Base-by-base conservation (phyloP, 2,329 filamentous ascomycete species). In the Elsinoe necatrix region DNA sequence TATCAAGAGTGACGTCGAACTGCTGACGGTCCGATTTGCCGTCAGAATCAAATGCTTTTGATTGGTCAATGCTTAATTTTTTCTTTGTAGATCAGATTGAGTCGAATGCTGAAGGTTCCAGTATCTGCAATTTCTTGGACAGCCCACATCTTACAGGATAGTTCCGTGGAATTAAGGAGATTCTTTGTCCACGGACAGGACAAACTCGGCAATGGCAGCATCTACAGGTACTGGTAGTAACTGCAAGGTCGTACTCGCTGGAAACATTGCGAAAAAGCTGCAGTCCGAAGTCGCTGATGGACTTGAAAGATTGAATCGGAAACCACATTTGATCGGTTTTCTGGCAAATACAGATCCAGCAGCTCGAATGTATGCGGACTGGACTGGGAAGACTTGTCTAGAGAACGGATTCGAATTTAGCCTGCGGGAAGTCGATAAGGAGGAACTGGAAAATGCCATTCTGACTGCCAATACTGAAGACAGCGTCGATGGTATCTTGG, bases 331-430 rank as follows among this genome's bases (percentile, higher is more conserved):
- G 55, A 87, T 92, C 43, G 93, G 92, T 58, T 95, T 96, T 73
- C 78, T 98, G 57, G 90, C 92, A 63, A 97, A 95, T 72, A 81
- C 81, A 62, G 93, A 98, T 73, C 89, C 91, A 27, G 89, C 90
- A 37, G 92, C 92, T 29, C 78, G 87, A 65, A 89, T 95, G 76
- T 97, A 98, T 70, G 93, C 93, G 56, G 89, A 96, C 72, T 96
- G 89, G 89, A 96, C 92, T 39, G 88, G 89, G 72, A 96, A 95
- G 80, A 96, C 93, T 3, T 95, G 89, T 72, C 81, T 85, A 72
- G 92, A 97, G 71, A 95, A 96, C 77, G 92, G 90, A 66, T 95
- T 97, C 75, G 80, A 82, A 61, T 98, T 96, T 70, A 84, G 90
- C 63, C 82, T 97, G 59, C 87, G 87, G 64, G 82, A 84, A 67